Evolutionary conservation across 805 yeast genomes (phyloP).

Genomic region (Komagataella phaffii): DNA sequence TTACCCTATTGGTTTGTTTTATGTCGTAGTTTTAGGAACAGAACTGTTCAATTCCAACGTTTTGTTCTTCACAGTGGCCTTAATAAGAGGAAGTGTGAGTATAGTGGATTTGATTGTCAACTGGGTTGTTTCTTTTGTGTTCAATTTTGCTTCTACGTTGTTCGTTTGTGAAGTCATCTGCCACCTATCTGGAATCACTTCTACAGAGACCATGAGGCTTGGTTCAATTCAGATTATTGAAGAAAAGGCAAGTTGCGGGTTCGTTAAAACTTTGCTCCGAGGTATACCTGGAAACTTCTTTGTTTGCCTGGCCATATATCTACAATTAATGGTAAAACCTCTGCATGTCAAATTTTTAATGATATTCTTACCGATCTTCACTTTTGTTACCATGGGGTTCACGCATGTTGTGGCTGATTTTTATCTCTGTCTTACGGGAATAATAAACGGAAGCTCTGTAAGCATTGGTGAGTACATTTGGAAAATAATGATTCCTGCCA

Average conservation of each 20-base stretch:
- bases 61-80: slow-evolving; percentile 55
- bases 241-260: slow-evolving; percentile 28
- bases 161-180: slow-evolving; percentile 57
- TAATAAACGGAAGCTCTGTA: slow-evolving; percentile 52
- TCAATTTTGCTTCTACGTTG: slow-evolving; percentile 50
- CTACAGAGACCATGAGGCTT: slow-evolving; percentile 22
- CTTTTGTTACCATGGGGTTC: slow-evolving; percentile 69
- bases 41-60: slow-evolving; percentile 69
- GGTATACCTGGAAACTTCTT: slow-evolving; percentile 69
- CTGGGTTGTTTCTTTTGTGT: slow-evolving; percentile 56
- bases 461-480: slow-evolving; percentile 56
- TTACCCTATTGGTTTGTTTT: slow-evolving; percentile 63
- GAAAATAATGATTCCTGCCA: slow-evolving; percentile 60
- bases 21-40: slow-evolving; percentile 62
- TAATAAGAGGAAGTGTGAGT: slow-evolving; percentile 57
- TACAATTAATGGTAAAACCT: slow-evolving; percentile 71
- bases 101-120: slow-evolving; percentile 47
- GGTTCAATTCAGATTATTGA: slow-evolving; percentile 37
- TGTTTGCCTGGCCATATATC: slow-evolving; percentile 62
- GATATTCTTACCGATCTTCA: slow-evolving; percentile 56
- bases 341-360: slow-evolving; percentile 58
- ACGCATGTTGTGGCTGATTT: slow-evolving; percentile 78
- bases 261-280: slow-evolving; percentile 53
- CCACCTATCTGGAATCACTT: slow-evolving; percentile 37
- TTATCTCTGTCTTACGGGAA: slow-evolving; percentile 52